Base-by-base conservation (phyloP, 441 rosid species). In the Lepidium campestre region DNA sequence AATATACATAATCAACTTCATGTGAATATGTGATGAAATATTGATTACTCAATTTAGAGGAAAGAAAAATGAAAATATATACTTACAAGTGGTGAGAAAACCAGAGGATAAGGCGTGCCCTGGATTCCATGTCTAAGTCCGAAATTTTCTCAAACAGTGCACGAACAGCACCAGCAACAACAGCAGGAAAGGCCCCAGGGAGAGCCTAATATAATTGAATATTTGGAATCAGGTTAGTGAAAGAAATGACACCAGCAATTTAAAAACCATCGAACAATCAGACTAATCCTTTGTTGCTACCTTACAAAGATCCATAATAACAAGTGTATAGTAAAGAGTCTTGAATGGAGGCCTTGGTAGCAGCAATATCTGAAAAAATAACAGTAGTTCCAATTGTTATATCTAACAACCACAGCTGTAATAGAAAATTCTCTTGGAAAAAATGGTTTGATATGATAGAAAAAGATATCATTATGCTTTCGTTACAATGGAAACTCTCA, bases 161-260 rank as follows among this genome's bases (percentile, higher is more conserved):
- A 75, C 98, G 97, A 62, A 95, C 98, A 48, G 97, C 98, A 29
- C 96, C 96, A 69, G 99, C 99, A 62, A 95, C 96, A 79, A 95
- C 99, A 75, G 98, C 95, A 71, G 99, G 99, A 80, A 95, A 95
- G 77, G 99, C 99, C 69, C 98, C 98, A 62, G 99, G 98, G 77
- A 95, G 99, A 81, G 99, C 99, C 99, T 95, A 76, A 59, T 74
- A 64, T 59, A 71, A 46, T 68, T 17, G 1, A 49, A 57, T 8
- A 62, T 57, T 62, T 57, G 31, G 42, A 19, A 48, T 57, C 61
- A 82, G 56, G 19, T 49, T 19, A 35, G 57, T n/a, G 58, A 80
- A 77, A 81, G 70, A 68, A 53, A 45, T 62, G 63, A 70, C 35
- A 64, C 9, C 36, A 54, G 14, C 2, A 11, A 60, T 45, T 7